These are phyloP conservation scores for Cytospora piceicola DNA, from an alignment of 2,329 filamentous ascomycete genomes.

Conservation along the genomic window DNA sequence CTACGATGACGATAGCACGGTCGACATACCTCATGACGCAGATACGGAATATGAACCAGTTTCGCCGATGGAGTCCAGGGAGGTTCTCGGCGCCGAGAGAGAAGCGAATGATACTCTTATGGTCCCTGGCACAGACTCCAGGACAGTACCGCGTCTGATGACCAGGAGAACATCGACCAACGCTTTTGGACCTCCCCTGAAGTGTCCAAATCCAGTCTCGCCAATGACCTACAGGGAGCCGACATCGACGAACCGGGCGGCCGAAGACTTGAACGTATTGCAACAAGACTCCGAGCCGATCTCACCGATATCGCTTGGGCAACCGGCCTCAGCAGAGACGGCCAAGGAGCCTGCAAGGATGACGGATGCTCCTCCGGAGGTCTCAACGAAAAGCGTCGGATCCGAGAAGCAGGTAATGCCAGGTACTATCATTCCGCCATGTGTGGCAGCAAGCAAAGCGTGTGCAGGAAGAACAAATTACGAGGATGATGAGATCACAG, in stretches of 20 bases:
- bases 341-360: neutral
- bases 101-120: neutral
- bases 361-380: neutral
- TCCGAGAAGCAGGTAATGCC: neutral
- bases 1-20: neutral
- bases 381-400: neutral
- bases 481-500: constrained; percentile 24
- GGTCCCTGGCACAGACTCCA: neutral
- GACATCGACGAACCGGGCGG: neutral
- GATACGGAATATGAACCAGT: neutral
- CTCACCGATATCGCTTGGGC: constrained; percentile 10
- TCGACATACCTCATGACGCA: neutral
- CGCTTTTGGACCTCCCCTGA: constrained; percentile 3
- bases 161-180: neutral
- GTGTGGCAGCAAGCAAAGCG: constrained; percentile 6
- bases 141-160: constrained; percentile 4
- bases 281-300: constrained; percentile 8
- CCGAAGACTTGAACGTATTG: neutral
- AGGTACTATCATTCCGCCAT: neutral
- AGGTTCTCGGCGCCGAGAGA: constrained; percentile 7
- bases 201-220: constrained; percentile 6
- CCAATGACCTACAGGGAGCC: constrained; percentile 12
- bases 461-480: constrained; percentile 14
- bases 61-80: constrained; percentile 13
- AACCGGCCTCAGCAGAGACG: constrained; percentile 1